Percentiles rank a stretch among this genome's conserved stretches.
Conservation (phyloP, 768 basidiomycete genomes). For the Cyclocybe aegerita region DNA sequence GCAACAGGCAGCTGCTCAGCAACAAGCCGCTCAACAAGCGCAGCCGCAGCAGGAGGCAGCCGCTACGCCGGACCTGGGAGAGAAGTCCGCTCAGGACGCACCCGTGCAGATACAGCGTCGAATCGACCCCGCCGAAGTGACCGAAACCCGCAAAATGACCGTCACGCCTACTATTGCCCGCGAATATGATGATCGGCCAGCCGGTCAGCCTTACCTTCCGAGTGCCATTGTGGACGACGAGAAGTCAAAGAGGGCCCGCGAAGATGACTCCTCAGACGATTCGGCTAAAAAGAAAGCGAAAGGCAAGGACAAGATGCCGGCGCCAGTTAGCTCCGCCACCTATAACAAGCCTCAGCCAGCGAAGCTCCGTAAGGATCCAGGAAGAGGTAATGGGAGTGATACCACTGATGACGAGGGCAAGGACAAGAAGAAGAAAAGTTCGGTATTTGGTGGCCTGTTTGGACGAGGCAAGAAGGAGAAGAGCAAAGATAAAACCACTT, state of each 20-base stretch:
- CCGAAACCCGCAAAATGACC: conserved; percentile 75
- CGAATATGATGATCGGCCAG: conserved; percentile 34
- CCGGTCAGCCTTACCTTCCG: conserved; percentile 31
- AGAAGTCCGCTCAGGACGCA: conserved; percentile 36
- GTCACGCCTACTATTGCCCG: conserved; percentile 79
- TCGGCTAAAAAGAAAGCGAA: conserved; percentile 47
- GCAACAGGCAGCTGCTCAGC: conserved; percentile 21
- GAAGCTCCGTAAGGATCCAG: conserved; percentile 46
- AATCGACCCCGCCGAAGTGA: conserved; percentile 67
- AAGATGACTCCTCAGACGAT: conserved; percentile 38
- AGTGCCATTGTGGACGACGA: conserved; percentile 31
- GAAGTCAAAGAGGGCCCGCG: conserved; percentile 46
- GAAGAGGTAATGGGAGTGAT: conserved; percentile 20
- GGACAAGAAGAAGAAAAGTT: conserved; percentile 66
- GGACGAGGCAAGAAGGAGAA: conserved; percentile 73
- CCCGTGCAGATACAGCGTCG: conserved; percentile 13
- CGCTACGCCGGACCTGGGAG: conserved; percentile 46
- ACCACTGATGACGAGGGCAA: conserved; percentile 34
- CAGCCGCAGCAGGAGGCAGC: conserved; percentile 34
- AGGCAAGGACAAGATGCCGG: conserved; percentile 49
- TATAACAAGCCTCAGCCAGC: conserved; percentile 27
- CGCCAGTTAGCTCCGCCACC: conserved; percentile 43
- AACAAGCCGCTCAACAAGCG: conserved; percentile 26
- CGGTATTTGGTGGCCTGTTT: conserved; percentile 79
- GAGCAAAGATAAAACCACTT: conserved; percentile 45